A percentile compares a stretch with the other conserved stretches of the same genome.
phyloP scores from a whole-genome alignment of 345 rosid genomes.

The Citrus glauca region DNA sequence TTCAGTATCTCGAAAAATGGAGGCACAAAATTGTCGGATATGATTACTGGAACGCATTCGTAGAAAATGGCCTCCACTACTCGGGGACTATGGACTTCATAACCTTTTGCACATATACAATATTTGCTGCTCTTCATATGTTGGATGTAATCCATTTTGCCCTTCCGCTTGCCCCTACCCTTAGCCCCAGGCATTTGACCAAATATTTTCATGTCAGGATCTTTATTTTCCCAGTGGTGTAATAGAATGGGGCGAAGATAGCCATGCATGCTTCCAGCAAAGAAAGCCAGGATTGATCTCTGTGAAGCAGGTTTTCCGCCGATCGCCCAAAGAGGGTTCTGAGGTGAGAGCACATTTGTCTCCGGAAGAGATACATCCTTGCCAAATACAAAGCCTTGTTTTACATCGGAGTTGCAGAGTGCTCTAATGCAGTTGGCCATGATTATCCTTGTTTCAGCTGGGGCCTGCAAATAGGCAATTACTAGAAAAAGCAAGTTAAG shows the following conservation, averaged over 20 bases:
- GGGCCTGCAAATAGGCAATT: constrained; percentile 52
- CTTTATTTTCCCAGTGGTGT: constrained; percentile 75
- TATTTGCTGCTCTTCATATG: constrained; percentile 94
- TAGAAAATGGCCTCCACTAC: constrained; percentile 87
- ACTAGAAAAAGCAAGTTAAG: background rate
- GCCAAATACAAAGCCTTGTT: constrained; percentile 83
- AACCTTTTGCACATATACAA: constrained; percentile 91
- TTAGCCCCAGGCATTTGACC: constrained; percentile 43
- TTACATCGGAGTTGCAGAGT: constrained; percentile 81
- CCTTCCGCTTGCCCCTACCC: constrained; percentile 33
- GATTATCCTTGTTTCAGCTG: constrained; percentile 56
- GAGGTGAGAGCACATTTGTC: constrained; percentile 56
- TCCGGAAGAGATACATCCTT: constrained; percentile 90
- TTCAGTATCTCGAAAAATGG: constrained; percentile 77
- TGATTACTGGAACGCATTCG: constrained; percentile 89
- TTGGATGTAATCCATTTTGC: constrained; percentile 58
- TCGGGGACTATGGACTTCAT: constrained; percentile 91
- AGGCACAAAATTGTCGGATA: constrained; percentile 89
- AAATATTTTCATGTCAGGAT: constrained; percentile 83
- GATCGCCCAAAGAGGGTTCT: constrained; percentile 51
- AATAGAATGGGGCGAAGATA: constrained; percentile 74
- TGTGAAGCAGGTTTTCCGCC: constrained; percentile 75
- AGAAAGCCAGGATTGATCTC: constrained; percentile 79
- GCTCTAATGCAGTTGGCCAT: constrained; percentile 90
- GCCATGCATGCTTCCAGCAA: constrained; percentile 92